Conservation (phyloP, 345 rosid genomes). For the Reutealis trisperma region DNA sequence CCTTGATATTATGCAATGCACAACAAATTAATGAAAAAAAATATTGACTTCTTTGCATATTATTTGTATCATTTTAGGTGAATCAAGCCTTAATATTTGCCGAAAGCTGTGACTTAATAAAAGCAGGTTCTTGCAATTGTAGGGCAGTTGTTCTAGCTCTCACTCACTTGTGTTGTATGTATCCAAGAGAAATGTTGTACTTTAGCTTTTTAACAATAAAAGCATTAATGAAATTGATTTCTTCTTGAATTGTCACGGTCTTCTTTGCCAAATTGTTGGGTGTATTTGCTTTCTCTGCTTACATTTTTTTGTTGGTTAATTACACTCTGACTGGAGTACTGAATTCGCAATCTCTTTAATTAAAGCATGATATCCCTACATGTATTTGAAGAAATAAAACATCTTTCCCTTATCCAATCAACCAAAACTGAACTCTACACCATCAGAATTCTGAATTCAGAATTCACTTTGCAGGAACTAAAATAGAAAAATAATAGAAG, state of each 20-base stretch:
- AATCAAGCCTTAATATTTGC: not conserved
- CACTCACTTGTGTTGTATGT: not conserved
- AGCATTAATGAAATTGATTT: not conserved
- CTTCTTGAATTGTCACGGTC: not conserved
- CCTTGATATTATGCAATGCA: no score
- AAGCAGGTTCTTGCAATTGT: not conserved
- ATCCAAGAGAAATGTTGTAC: not conserved
- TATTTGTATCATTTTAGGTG: slow-evolving; percentile 7
- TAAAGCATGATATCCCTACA: no score
- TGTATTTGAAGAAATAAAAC: no score
- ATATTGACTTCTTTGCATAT: not conserved
- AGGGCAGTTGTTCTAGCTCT: not conserved
- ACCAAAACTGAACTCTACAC: no score
- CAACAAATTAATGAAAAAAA: not conserved
- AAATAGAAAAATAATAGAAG: not conserved
- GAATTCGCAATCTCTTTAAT: no score
- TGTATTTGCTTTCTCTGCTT: not conserved
- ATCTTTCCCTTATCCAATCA: no score
- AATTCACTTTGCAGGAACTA: no score
- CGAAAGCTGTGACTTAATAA: not conserved
- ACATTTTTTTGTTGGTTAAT: no score
- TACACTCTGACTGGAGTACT: no score
- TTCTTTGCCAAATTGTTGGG: not conserved
- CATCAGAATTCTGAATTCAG: no score
- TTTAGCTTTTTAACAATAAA: not conserved